These are phyloP conservation scores for Fonsecaea multimorphosa DNA, from an alignment of 2,329 filamentous ascomycete genomes.

Conservation along the genomic window DNA sequence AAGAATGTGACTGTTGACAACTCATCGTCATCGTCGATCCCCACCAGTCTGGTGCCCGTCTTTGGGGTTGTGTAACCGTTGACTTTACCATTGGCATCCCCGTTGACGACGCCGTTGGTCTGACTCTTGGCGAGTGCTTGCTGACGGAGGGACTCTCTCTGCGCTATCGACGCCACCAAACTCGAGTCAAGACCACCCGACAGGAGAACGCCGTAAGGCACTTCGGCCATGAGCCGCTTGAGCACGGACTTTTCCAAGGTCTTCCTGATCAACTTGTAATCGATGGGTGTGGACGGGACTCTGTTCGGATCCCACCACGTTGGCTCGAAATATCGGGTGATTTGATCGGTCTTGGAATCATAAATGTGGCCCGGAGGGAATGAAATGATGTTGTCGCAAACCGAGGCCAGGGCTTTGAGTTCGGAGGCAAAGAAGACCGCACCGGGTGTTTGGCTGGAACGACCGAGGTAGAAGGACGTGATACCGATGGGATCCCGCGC, in stretches of 20 bases:
- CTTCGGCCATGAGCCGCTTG: constrained; percentile 98
- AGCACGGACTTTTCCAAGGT: constrained; percentile 88
- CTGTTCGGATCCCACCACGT: constrained; percentile 86
- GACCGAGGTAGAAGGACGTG: constrained; percentile 96
- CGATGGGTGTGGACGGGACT: constrained; percentile 78
- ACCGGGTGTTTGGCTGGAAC: constrained; percentile 79
- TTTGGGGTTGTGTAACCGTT: constrained; percentile 56
- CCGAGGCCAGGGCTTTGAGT: constrained; percentile 87
- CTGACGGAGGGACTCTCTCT: constrained; percentile 84
- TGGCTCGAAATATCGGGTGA: constrained; percentile 88
- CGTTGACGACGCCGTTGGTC: constrained; percentile 54
- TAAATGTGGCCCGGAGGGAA: constrained; percentile 97
- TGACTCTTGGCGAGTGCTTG: constrained; percentile 56
- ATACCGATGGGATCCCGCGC: constrained; percentile 96
- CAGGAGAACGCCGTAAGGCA: constrained; percentile 93
- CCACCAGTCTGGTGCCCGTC: constrained; percentile 75
- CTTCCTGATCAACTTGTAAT: constrained; percentile 80
- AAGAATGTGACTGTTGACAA: constrained; percentile 88
- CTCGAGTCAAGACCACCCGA: constrained; percentile 96
- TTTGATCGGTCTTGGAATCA: constrained; percentile 86
- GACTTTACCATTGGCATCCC: constrained; percentile 44
- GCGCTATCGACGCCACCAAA: constrained; percentile 91
- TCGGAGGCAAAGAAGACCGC: constrained; percentile 97
- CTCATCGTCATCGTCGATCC: constrained; percentile 91
- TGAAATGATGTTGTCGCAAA: constrained; percentile 92